phyloP scores from a whole-genome alignment of 345 rosid genomes.

The Heritiera fomes region DNA sequence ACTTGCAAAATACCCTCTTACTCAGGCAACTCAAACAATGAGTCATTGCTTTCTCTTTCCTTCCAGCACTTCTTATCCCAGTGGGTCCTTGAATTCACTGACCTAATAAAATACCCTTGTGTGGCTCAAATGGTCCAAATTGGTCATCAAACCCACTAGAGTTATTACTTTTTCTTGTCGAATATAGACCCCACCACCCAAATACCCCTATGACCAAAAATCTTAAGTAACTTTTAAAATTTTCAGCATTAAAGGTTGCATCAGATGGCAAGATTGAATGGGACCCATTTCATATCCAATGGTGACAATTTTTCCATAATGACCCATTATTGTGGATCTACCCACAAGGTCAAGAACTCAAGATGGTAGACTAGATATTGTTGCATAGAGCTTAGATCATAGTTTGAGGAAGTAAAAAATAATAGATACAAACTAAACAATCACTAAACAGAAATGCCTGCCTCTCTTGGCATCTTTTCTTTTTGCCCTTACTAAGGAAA shows the following conservation, averaged over 20 bases:
- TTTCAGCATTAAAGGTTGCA: conserved; percentile 1
- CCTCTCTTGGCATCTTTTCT: conserved; percentile 44
- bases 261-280: conserved; percentile 13
- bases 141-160: conserved; percentile 20
- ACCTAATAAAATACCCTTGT: conserved; percentile 6
- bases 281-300: conserved; percentile 15
- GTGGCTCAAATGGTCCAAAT: conserved; percentile 8
- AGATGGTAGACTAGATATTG: neutral
- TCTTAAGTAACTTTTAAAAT: neutral
- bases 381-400: neutral
- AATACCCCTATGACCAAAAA: neutral
- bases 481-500: conserved; percentile 23
- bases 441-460: conserved; percentile 14
- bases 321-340: conserved; percentile 6
- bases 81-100: conserved; percentile 22
- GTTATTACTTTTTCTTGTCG: neutral
- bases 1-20: conserved; percentile 24
- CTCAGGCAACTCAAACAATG: conserved; percentile 12
- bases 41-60: conserved; percentile 31
- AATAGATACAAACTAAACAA: neutral
- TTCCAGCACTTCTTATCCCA: conserved; percentile 7
- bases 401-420: neutral
- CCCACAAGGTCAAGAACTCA: neutral
- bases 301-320: neutral
- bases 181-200: neutral